These are phyloP conservation scores for Takashimella tepidaria DNA, from an alignment of 1,284 basidiomycete species.

Conservation along the genomic window DNA sequence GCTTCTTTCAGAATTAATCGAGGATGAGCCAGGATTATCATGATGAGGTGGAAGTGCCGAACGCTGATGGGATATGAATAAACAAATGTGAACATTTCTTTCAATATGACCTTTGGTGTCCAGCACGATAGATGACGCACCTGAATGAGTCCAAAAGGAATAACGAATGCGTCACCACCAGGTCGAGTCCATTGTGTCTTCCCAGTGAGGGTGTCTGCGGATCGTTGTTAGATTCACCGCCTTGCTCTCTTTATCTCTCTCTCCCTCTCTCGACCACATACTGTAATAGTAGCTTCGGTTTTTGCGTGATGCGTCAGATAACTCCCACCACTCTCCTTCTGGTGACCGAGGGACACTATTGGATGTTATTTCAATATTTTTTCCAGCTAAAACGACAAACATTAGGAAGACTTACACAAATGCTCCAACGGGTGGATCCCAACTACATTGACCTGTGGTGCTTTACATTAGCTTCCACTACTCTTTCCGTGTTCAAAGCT, in stretches of 20 bases:
- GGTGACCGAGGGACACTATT: conserved; percentile 71
- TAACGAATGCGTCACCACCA: conserved; percentile 64
- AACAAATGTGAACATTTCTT: not conserved
- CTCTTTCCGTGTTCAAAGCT: not conserved
- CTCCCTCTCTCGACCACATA: conserved; percentile 39
- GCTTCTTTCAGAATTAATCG: too few species aligned
- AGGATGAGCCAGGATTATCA: too few species aligned
- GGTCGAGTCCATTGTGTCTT: conserved; percentile 88
- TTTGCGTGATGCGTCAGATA: conserved; percentile 69
- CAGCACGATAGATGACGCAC: too few species aligned
- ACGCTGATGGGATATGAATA: not conserved
- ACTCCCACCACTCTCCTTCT: conserved; percentile 93
- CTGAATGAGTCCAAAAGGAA: conserved; percentile 81
- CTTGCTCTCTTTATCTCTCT: too few species aligned
- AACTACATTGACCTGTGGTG: conserved; percentile 75
- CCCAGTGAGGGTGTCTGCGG: conserved; percentile 62
- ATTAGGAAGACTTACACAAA: conserved; percentile 62
- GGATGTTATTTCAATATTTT: not conserved
- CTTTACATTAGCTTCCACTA: not conserved
- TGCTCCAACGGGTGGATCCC: conserved; percentile 84
- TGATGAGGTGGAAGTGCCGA: not conserved
- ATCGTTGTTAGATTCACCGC: not conserved
- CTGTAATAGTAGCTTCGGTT: conserved; percentile 85
- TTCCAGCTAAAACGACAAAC: not conserved
- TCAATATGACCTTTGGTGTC: too few species aligned